Conservation (phyloP, 257 asterid genomes). For the Lavandula angustifolia region DNA sequence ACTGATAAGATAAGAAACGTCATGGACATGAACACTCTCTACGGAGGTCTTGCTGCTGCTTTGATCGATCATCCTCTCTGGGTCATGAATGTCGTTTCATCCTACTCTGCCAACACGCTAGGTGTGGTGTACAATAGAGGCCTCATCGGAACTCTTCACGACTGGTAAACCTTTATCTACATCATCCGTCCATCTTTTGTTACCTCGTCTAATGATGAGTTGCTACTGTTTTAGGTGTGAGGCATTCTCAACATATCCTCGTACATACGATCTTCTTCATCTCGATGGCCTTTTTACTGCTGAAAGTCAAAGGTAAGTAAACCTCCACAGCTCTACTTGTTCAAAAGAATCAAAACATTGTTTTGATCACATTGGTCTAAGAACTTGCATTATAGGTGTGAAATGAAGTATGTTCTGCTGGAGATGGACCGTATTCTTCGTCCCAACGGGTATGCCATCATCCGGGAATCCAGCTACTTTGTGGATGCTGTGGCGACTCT, state of each 20-base stretch:
- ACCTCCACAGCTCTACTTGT: neutral
- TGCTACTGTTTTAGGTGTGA: constrained; percentile 67
- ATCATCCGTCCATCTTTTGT: neutral
- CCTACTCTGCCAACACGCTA: constrained; percentile 77
- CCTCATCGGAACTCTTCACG: constrained; percentile 90
- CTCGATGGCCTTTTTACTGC: constrained; percentile 83
- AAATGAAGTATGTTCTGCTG: constrained; percentile 81
- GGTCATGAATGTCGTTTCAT: constrained; percentile 95
- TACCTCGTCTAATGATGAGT: constrained; percentile 18
- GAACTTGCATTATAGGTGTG: constrained; percentile 60
- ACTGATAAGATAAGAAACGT: constrained; percentile 85
- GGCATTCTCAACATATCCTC: constrained; percentile 96
- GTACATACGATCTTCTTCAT: constrained; percentile 93
- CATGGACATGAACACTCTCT: constrained; percentile 93
- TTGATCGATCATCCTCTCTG: constrained; percentile 68
- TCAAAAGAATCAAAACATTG: neutral
- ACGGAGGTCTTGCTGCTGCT: constrained; percentile 96
- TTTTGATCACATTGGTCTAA: neutral
- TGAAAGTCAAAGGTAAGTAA: constrained; percentile 76
- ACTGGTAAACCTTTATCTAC: constrained; percentile 56
- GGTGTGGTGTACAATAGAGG: constrained; percentile 92
- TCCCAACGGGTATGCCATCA: constrained; percentile 79
- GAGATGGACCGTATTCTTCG: constrained; percentile 97
- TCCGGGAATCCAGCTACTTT: constrained; percentile 79
- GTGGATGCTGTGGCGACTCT: constrained; percentile 61